Evolutionary conservation across 2,329 filamentous ascomycete species (phyloP).

Genomic region (Phoma herbarum): DNA sequence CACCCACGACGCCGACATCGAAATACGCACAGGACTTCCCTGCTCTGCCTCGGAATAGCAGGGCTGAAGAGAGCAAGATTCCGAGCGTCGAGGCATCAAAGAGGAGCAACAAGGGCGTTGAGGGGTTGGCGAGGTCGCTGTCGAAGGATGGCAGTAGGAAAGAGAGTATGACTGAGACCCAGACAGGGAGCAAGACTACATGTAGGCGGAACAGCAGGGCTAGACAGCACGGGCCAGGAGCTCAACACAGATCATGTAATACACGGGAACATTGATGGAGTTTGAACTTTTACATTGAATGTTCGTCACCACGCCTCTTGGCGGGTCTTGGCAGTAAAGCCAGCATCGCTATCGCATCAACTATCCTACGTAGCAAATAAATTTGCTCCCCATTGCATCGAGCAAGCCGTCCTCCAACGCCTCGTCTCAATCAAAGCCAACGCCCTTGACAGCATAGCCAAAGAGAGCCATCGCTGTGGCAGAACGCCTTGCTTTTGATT

Average conservation of each 20-base stretch:
- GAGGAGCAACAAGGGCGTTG: neutral
- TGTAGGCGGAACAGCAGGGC: neutral
- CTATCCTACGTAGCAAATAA: constrained; percentile 22
- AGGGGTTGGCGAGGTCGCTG: neutral
- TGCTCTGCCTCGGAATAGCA: neutral
- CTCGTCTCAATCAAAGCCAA: constrained; percentile 16
- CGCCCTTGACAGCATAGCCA: constrained; percentile 15
- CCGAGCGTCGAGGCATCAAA: neutral
- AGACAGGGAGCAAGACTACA: neutral
- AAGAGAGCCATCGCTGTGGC: constrained; percentile 10
- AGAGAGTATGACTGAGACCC: no score
- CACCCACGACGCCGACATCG: neutral
- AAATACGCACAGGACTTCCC: constrained; percentile 7
- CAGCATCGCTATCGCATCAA: constrained; percentile 12
- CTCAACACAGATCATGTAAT: neutral
- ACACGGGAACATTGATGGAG: neutral
- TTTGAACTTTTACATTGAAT: constrained; percentile 15
- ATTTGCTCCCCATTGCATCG: constrained; percentile 3
- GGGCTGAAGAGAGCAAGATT: neutral
- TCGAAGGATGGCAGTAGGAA: neutral
- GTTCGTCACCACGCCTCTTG: constrained; percentile 22
- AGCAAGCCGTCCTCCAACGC: constrained; percentile 12
- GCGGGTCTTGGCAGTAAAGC: constrained; percentile 8
- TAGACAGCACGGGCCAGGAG: neutral
- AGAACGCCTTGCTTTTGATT: constrained; percentile 22